Conservation (phyloP, 169 alveolate genomes). For the Haemoproteus tartakovskyi region DNA sequence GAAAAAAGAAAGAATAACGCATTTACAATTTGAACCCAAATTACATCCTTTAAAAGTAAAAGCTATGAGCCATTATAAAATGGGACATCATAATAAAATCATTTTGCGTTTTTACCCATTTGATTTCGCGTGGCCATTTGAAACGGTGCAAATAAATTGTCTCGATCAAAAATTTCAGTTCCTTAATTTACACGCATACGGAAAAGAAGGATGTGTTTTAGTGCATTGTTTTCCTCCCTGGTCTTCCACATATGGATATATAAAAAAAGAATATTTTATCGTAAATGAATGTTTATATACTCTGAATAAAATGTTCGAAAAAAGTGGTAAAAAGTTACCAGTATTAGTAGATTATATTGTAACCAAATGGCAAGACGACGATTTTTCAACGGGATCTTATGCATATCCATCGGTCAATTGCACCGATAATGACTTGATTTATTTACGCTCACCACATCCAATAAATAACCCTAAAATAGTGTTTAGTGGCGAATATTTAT, state of each 20-base stretch:
- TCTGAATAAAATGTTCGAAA: constrained; percentile 67
- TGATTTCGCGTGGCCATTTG: constrained; percentile 73
- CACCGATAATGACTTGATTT: constrained; percentile 75
- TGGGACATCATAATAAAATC: constrained; percentile 81
- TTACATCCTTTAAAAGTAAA: constrained; percentile 66
- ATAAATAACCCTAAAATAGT: constrained; percentile 68
- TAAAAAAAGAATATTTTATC: constrained; percentile 62
- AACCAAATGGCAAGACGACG: constrained; percentile 76
- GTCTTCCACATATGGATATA: constrained; percentile 66
- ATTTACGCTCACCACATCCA: constrained; percentile 78
- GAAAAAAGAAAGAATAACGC: constrained; percentile 1
- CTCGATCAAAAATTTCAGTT: constrained; percentile 77
- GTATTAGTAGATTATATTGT: constrained; percentile 72
- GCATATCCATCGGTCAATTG: constrained; percentile 74
- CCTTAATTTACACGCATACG: constrained; percentile 74
- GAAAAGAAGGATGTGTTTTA: constrained; percentile 73
- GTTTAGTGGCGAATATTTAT: constrained; percentile 78
- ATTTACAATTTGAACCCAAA: constrained; percentile 66
- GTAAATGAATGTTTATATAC: constrained; percentile 72
- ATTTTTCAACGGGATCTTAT: constrained; percentile 74
- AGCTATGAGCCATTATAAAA: constrained; percentile 69
- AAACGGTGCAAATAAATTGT: constrained; percentile 72
- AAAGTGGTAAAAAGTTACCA: constrained; percentile 58
- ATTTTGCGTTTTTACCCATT: constrained; percentile 70
- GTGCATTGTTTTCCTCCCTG: constrained; percentile 81